phyloP scores from a whole-genome alignment of 2,329 filamentous ascomycete species.

The Alternaria sp. region DNA sequence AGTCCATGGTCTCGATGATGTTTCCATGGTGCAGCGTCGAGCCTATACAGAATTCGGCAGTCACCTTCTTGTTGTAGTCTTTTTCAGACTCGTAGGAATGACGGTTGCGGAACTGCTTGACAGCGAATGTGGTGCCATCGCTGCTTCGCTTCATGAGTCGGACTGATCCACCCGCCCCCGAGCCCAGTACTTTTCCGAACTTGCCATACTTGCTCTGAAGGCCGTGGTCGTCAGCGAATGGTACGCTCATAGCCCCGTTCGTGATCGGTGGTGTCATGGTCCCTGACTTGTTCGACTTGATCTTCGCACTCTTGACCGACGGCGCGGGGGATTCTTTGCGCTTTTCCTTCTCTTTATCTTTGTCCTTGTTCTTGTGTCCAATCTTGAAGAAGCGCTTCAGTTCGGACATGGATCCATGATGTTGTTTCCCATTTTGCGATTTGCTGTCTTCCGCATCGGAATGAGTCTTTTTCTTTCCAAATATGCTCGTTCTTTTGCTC shows the following conservation, averaged over 20 bases:
- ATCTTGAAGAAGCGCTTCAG: slow-evolving; percentile 96
- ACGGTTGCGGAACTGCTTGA: slow-evolving; percentile 93
- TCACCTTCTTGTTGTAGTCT: slow-evolving; percentile 98
- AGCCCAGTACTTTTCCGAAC: slow-evolving; percentile 90
- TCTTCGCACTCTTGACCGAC: slow-evolving; percentile 60
- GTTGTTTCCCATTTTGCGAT: slow-evolving; percentile 48
- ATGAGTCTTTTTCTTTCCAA: slow-evolving; percentile 56
- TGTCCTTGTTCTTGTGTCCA: slow-evolving; percentile 60
- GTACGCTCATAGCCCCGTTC: slow-evolving; percentile 59
- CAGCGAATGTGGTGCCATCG: slow-evolving; percentile 92
- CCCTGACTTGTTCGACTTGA: slow-evolving; percentile 53
- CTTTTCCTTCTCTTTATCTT: slow-evolving; percentile 59
- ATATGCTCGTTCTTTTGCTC: slow-evolving; percentile 62
- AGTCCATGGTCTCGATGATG: slow-evolving; percentile 96
- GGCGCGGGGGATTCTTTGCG: slow-evolving; percentile 68
- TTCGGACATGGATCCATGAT: slow-evolving; percentile 85
- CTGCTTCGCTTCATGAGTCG: slow-evolving; percentile 91
- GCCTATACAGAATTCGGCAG: slow-evolving; percentile 96
- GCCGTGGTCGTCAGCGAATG: slow-evolving; percentile 93
- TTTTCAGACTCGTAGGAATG: slow-evolving; percentile 93
- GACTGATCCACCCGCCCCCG: slow-evolving; percentile 93
- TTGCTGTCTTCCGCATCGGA: slow-evolving; percentile 49
- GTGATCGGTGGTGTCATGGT: slow-evolving; percentile 48
- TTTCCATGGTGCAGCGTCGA: slow-evolving; percentile 97
- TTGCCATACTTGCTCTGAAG: slow-evolving; percentile 93